Evolutionary conservation across 768 basidiomycete genomes (phyloP), one percentile per base, ranked within the genome.

Genomic region (Tricholoma flavovirens): DNA sequence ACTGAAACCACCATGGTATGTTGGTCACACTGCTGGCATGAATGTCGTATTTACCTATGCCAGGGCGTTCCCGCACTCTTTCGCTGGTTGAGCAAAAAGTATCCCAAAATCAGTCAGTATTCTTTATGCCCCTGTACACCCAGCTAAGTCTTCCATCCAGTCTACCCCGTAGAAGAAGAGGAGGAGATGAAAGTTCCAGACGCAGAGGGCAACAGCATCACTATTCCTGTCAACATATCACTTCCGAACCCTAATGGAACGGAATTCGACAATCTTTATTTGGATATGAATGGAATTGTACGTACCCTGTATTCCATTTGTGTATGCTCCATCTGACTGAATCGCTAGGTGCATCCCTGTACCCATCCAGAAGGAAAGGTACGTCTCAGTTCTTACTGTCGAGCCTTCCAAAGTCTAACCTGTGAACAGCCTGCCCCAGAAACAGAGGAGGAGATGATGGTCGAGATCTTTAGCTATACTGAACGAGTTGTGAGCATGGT

Each of bases 271-370:
- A 93, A 92, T 69, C 76, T 99, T 46, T 99, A 99, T 70, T 79
- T 99, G 42, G 96, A 99, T 69, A 98, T 99, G 97, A 99, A 99
- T 70, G 97, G 93, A 62, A 98, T 98, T 69, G 97, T 93, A 62
- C 17, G 46, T n/a, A 49, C 9, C 9, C 6, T 49, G 8, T 11
- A 10, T 12, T n/a, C 26, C 17, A 9, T 48, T n/a, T 3, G 10
- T 61, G 87, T 75, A 19, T 26, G 17, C n/a, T 43, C 45, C n/a
- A 6, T 50, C 24, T 10, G 36, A 49, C 50, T 10, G 43, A 38
- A 9, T 17, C 42, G 35, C 55, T 57, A 93, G 90, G 90, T 99
- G 10, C 97, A 99, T 72, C 97, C 97, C 0, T 98, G 97, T 82
- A 99, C 97, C 0, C 97, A 99, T 68, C 97, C 97, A 0, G 97